phyloP scores from a whole-genome alignment of 169 alveolate genomes.

The Plasmodium blacklocki region DNA sequence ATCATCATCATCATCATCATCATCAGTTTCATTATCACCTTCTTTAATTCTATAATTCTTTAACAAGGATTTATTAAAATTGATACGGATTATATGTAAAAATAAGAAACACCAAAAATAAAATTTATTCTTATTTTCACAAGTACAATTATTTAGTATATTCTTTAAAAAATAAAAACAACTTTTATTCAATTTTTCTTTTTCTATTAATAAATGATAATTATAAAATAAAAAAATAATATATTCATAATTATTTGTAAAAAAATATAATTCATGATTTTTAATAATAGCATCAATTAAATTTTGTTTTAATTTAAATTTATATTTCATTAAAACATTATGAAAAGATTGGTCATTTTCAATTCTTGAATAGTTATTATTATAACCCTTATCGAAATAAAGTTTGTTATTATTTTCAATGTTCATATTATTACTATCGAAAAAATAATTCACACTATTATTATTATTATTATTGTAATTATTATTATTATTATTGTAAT shows the following conservation, averaged over 20 bases:
- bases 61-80: constrained; percentile 14
- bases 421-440: not conserved
- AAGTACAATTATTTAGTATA: constrained; percentile 36
- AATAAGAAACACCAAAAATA: constrained; percentile 60
- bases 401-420: too few relatives aligned
- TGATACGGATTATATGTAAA: constrained; percentile 26
- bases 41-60: not conserved
- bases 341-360: constrained; percentile 14
- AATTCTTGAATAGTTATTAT: not conserved
- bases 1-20: constrained; percentile 5
- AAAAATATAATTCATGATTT: constrained; percentile 32
- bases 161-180: constrained; percentile 11
- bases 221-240: constrained; percentile 55
- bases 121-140: constrained; percentile 40
- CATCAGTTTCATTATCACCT: not conserved
- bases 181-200: constrained; percentile 12
- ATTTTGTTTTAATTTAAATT: constrained; percentile 10
- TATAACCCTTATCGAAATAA: not conserved
- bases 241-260: constrained; percentile 44
- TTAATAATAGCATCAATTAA: constrained; percentile 43
- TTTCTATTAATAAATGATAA: constrained; percentile 34
- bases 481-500: not conserved
- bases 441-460: too few relatives aligned
- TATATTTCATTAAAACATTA: constrained; percentile 11
- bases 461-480: not conserved